These are phyloP conservation scores for Podochytrium sp. DNA, from an alignment of 192 early-diverging fungal species.

Conservation along the genomic window DNA sequence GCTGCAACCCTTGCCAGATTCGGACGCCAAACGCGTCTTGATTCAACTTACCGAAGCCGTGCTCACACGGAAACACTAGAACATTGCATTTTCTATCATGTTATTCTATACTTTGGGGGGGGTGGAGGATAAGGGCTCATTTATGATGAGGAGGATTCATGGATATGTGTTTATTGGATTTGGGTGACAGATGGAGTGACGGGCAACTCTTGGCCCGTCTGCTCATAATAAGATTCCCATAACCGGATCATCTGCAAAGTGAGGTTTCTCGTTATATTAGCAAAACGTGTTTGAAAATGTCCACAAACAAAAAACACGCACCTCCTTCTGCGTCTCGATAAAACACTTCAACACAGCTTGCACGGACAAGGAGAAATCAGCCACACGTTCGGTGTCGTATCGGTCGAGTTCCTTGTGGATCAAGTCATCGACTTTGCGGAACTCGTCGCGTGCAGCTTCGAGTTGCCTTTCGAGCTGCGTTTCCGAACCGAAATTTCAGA, in stretches of 20 bases:
- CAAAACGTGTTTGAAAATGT: too few relatives aligned
- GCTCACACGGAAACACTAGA: constrained; percentile 76
- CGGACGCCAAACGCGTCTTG: constrained; percentile 76
- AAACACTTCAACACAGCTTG: constrained; percentile 75
- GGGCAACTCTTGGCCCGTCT: constrained; percentile 11
- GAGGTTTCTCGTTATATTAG: neutral
- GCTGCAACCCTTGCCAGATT: constrained; percentile 68
- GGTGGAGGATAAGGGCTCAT: too few relatives aligned
- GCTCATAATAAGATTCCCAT: constrained; percentile 28
- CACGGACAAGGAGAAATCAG: constrained; percentile 77
- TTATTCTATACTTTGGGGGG: too few relatives aligned
- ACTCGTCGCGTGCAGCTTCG: constrained; percentile 55
- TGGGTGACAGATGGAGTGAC: too few relatives aligned
- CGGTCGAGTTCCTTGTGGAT: constrained; percentile 76
- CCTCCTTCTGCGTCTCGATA: constrained; percentile 81
- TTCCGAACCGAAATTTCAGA: too few relatives aligned
- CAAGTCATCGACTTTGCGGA: constrained; percentile 74
- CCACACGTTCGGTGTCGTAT: constrained; percentile 79
- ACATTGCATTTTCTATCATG: too few relatives aligned
- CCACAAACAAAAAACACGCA: constrained; percentile 41
- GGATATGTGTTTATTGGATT: too few relatives aligned
- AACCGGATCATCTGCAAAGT: constrained; percentile 1
- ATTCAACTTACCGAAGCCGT: constrained; percentile 81
- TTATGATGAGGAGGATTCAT: too few relatives aligned
- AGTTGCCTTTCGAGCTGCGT: constrained; percentile 1